phyloP scores from a whole-genome alignment of 2,329 filamentous ascomycete genomes.

The Cryoendolithus antarcticus region DNA sequence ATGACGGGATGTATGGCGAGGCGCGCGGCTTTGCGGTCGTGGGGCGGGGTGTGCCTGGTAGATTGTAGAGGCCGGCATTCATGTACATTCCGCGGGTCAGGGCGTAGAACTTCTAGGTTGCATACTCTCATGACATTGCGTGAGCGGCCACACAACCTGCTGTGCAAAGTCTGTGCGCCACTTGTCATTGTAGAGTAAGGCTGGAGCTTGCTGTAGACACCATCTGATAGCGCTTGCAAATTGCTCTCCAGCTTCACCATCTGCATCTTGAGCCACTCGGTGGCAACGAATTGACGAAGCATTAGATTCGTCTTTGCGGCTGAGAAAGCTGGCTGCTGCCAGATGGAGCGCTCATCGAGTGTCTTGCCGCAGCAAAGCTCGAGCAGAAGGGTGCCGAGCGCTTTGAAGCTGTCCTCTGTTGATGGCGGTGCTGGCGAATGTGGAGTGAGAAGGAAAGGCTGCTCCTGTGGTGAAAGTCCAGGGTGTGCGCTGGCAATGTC shows the following conservation, averaged over 20 bases:
- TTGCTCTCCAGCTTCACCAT: conserved; percentile 9
- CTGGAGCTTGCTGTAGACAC: conserved; percentile 7
- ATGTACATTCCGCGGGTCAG: too few species aligned
- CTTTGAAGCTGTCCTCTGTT: conserved; percentile 4
- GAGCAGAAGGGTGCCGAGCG: conserved; percentile 7
- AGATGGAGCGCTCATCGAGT: conserved; percentile 6
- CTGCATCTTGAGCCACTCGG: conserved; percentile 7
- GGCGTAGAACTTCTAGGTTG: neutral
- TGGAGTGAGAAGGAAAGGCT: conserved; percentile 2
- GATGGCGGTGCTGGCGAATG: neutral
- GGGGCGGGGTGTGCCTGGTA: too few species aligned
- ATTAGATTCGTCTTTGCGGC: conserved; percentile 3
- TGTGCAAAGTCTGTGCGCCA: conserved; percentile 9
- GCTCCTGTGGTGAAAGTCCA: conserved; percentile 1
- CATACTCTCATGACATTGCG: conserved; percentile 3
- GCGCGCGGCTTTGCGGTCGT: conserved; percentile 10
- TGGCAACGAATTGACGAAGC: conserved; percentile 6
- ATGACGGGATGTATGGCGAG: conserved; percentile 7
- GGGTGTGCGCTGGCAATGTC: neutral
- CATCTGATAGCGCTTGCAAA: conserved; percentile 9
- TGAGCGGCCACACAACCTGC: conserved; percentile 9
- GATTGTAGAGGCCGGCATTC: too few species aligned
- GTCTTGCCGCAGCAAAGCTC: conserved; percentile 9
- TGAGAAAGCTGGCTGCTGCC: conserved; percentile 3
- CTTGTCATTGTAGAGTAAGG: conserved; percentile 1